Evolutionary conservation across 2,329 filamentous ascomycete genomes (phyloP).

Genomic region (Arachnomyces sp.): DNA sequence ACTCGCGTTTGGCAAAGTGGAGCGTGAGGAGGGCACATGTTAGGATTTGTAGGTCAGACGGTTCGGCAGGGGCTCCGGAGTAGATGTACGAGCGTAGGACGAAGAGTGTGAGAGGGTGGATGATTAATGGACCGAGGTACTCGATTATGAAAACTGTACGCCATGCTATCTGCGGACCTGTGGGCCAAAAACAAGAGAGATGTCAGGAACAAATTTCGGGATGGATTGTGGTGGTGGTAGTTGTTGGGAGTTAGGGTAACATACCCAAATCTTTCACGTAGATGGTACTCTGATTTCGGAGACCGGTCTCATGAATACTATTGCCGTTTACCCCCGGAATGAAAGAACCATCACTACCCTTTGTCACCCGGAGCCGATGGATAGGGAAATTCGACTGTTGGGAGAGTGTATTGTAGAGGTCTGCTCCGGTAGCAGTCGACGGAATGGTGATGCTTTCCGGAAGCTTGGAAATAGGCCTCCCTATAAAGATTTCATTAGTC

Average conservation of each 20-base stretch:
- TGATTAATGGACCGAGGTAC: slow-evolving; percentile 83
- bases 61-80: slow-evolving; percentile 39
- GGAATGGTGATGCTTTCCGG: slow-evolving; percentile 49
- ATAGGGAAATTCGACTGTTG: slow-evolving; percentile 47
- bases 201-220: neutral
- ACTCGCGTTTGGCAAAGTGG: slow-evolving; percentile 92
- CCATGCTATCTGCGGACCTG: slow-evolving; percentile 86
- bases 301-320: slow-evolving; percentile 47
- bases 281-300: slow-evolving; percentile 55
- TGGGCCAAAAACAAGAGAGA: neutral
- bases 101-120: slow-evolving; percentile 69
- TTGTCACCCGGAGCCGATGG: slow-evolving; percentile 57
- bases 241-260: slow-evolving; percentile 20
- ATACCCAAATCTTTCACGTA: slow-evolving; percentile 90
- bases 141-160: slow-evolving; percentile 90
- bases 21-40: slow-evolving; percentile 65
- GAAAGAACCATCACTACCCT: slow-evolving; percentile 53
- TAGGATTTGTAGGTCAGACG: slow-evolving; percentile 63
- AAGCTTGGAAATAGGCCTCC: slow-evolving; percentile 55
- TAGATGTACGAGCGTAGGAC: slow-evolving; percentile 66
- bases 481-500: slow-evolving; percentile 27
- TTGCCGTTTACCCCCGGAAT: slow-evolving; percentile 42
- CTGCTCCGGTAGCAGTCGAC: slow-evolving; percentile 43
- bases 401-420: slow-evolving; percentile 53
- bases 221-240: too few relatives aligned